These are phyloP conservation scores for Lasiosphaeris hirsuta DNA, from an alignment of 495 filamentous ascomycete species.

Conservation along the genomic window DNA sequence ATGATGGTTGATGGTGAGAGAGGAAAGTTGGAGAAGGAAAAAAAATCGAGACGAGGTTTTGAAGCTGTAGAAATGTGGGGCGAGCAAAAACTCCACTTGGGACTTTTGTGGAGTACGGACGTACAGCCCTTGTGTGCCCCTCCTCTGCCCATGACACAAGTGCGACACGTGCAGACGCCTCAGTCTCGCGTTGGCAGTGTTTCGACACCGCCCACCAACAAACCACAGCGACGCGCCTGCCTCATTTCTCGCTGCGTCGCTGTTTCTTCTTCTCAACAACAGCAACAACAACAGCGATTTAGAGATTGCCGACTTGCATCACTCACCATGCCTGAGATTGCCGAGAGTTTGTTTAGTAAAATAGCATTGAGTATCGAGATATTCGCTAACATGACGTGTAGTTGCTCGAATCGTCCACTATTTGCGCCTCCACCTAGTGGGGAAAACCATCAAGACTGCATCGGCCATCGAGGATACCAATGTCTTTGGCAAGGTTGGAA, in stretches of 20 bases:
- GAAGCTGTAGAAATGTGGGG: conserved; percentile 30
- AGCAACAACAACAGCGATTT: not conserved
- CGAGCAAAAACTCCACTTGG: conserved; percentile 23
- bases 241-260: too few species aligned
- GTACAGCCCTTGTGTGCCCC: too few species aligned
- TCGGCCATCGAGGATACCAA: conserved; percentile 71
- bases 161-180: conserved; percentile 23
- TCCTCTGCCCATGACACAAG: not conserved
- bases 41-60: conserved; percentile 30
- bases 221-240: not conserved
- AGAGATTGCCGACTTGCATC: not conserved
- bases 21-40: conserved; percentile 17
- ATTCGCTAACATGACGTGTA: conserved; percentile 18
- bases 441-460: conserved; percentile 71
- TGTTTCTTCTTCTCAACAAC: not conserved
- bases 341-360: conserved; percentile 52
- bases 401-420: conserved; percentile 84
- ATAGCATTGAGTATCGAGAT: too few species aligned
- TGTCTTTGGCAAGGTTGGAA: conserved; percentile 86
- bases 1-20: conserved; percentile 15
- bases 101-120: conserved; percentile 13
- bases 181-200: conserved; percentile 18
- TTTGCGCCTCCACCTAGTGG: conserved; percentile 74
- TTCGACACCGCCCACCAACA: not conserved
- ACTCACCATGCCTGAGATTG: conserved; percentile 72